Base-by-base conservation (phyloP, 805 yeast genomes). In the Pichia manshurica region DNA sequence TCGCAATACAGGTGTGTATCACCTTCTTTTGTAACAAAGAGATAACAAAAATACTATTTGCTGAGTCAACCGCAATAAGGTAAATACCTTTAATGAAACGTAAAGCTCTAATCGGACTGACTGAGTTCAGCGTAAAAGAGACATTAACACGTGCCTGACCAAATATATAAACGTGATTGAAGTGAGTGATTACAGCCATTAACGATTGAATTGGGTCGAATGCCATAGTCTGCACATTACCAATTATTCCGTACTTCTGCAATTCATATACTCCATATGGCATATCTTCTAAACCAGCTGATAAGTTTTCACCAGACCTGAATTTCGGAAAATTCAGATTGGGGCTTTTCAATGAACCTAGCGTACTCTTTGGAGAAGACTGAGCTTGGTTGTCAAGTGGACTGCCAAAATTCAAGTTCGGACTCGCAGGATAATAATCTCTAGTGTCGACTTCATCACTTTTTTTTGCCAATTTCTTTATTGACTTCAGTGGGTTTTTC, bases 171-270 rank as follows among this genome's bases (percentile, higher is more conserved):
- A 93, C 72, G 39, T 79, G 79, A 36, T 89, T 87, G 7, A 67
- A 60, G 33, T 74, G 80, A 0, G 96, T 88, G 3, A 89, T 83
- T 0, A 88, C 69, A 0, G 96, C 97, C 56, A 89, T 65, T 23
- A 93, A 71, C 46, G 93, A 79, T 64, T 93, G 99, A 1, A 87
- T 81, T 3, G 95, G 95, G 62, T 93, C 98, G 65, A 74, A 86
- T 0, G 93, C 95, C 35, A 81, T 61, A 0, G 87, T 79, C 32
- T 78, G 68, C 8, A 86, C 77, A 13, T 75, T 74, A 12, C 95
- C 91, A 16, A 74, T 70, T 31, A 84, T 59, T 2, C 93, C 93
- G 56, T 77, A 81, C 6, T 51, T 44, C 35, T 64, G 65, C 35
- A 67, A 52, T 46, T 66, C 68, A 40, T 61, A 64, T 17, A 68